phyloP scores from a whole-genome alignment of 495 filamentous ascomycete genomes.

The Penicillium samsonianum region DNA sequence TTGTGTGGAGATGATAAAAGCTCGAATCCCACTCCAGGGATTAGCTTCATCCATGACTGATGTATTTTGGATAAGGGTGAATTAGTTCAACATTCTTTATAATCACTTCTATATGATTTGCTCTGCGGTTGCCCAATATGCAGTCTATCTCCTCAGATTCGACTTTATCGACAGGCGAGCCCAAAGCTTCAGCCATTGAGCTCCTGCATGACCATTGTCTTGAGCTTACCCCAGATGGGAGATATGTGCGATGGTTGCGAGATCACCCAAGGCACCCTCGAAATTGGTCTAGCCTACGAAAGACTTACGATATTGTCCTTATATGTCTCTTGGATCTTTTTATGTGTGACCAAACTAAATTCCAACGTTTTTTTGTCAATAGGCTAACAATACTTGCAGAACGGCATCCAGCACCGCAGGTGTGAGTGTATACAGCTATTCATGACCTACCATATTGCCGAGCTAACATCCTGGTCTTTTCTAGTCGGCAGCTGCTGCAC shows the following conservation, averaged over 20 bases:
- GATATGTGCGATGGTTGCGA: slow-evolving; percentile 39
- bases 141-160: slow-evolving; percentile 12
- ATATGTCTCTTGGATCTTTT: slow-evolving; percentile 46
- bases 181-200: slow-evolving; percentile 19
- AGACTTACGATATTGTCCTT: slow-evolving; percentile 37
- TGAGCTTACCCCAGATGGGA: slow-evolving; percentile 37
- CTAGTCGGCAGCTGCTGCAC: slow-evolving; percentile 38
- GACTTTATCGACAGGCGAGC: slow-evolving; percentile 14
- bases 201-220: slow-evolving; percentile 26
- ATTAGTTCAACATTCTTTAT: neutral
- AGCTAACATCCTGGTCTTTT: neutral
- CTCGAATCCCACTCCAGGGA: neutral
- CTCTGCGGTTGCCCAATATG: slow-evolving; percentile 14
- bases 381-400: slow-evolving; percentile 24
- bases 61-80: neutral
- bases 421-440: slow-evolving; percentile 25
- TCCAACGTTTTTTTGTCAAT: neutral
- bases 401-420: slow-evolving; percentile 46
- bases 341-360: slow-evolving; percentile 31
- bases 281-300: slow-evolving; percentile 40
- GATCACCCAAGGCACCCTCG: slow-evolving; percentile 43
- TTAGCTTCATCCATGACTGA: neutral
- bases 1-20: slow-evolving; percentile 6
- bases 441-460: neutral
- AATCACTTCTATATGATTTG: neutral